These are phyloP conservation scores for Neonectria coccinea DNA, from an alignment of 2,329 filamentous ascomycete species.

Conservation along the genomic window DNA sequence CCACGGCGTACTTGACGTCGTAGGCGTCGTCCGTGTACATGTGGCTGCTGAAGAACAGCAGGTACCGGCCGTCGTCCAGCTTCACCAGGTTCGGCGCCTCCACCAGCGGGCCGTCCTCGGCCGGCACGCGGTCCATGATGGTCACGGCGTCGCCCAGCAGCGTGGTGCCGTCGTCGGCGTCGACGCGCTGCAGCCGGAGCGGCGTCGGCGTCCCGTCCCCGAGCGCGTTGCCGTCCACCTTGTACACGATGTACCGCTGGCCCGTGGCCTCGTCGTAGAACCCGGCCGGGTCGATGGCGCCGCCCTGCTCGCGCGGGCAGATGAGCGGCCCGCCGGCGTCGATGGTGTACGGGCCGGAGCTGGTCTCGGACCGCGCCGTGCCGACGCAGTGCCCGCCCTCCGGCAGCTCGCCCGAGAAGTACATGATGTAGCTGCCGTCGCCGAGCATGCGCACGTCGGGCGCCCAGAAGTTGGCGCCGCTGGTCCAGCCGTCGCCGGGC, in stretches of 20 bases:
- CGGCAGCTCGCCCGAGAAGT: slow-evolving; percentile 65
- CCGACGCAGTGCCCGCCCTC: slow-evolving; percentile 68
- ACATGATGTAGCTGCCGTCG: slow-evolving; percentile 68
- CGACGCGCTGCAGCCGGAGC: slow-evolving; percentile 65
- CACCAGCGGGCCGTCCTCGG: slow-evolving; percentile 64
- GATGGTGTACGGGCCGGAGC: slow-evolving; percentile 66
- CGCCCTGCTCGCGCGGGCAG: slow-evolving; percentile 65
- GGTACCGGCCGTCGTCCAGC: slow-evolving; percentile 62
- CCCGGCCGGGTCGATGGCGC: slow-evolving; percentile 72
- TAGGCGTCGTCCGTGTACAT: slow-evolving; percentile 67
- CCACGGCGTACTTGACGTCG: slow-evolving; percentile 70
- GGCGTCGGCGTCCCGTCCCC: slow-evolving; percentile 62
- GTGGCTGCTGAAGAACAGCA: slow-evolving; percentile 72
- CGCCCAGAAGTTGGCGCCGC: slow-evolving; percentile 67
- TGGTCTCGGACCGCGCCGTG: slow-evolving; percentile 60
- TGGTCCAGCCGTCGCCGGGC: slow-evolving; percentile 66
- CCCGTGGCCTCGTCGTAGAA: slow-evolving; percentile 66
- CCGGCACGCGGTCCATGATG: slow-evolving; percentile 58
- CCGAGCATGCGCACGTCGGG: slow-evolving; percentile 67
- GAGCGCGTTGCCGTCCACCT: slow-evolving; percentile 72
- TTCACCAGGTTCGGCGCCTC: slow-evolving; percentile 69
- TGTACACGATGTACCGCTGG: slow-evolving; percentile 71
- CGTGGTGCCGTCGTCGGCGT: slow-evolving; percentile 61
- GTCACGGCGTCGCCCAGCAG: slow-evolving; percentile 61
- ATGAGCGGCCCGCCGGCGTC: slow-evolving; percentile 58